These are phyloP conservation scores for Colletotrichum sp. DNA, from an alignment of 2,329 filamentous ascomycete species.

Conservation along the genomic window DNA sequence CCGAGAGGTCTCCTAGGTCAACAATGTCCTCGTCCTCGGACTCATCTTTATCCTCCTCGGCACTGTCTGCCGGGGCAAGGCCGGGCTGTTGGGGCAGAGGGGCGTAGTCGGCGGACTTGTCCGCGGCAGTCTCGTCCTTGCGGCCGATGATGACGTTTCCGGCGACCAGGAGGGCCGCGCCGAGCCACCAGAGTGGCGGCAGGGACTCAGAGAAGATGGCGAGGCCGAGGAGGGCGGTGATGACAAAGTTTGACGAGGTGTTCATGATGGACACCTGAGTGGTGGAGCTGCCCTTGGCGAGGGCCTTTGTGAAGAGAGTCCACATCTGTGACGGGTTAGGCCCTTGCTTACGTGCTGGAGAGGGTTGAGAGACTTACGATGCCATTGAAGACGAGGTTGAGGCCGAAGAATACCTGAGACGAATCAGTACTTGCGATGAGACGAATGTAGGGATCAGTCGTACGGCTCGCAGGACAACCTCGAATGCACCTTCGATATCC, in stretches of 20 bases:
- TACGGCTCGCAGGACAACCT: constrained; percentile 55
- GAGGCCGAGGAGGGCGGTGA: constrained; percentile 75
- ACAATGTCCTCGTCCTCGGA: constrained; percentile 38
- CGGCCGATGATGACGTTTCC: constrained; percentile 81
- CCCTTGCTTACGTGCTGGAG: background rate
- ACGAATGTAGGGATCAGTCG: constrained; percentile 27
- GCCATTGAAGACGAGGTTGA: constrained; percentile 78
- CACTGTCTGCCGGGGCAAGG: background rate
- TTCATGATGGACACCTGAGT: constrained; percentile 84
- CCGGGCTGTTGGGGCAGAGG: constrained; percentile 30
- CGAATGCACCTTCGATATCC: constrained; percentile 45
- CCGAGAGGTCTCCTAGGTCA: constrained; percentile 33
- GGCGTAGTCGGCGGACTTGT: constrained; percentile 31
- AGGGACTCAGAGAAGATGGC: constrained; percentile 75
- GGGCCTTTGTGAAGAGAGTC: constrained; percentile 80
- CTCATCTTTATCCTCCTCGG: constrained; percentile 25
- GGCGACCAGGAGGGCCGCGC: constrained; percentile 73
- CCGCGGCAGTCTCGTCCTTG: constrained; percentile 58
- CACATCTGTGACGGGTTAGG: constrained; percentile 64
- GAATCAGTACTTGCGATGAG: background rate
- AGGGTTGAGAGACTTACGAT: constrained; percentile 49
- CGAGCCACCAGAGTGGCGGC: constrained; percentile 78
- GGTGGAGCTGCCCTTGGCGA: constrained; percentile 76
- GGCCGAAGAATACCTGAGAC: constrained; percentile 72
- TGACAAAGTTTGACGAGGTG: constrained; percentile 81